Percentiles rank a stretch among this genome's conserved stretches.
Conservation (phyloP, 176 grass and related monocot species). For the Bromus sterilis region DNA sequence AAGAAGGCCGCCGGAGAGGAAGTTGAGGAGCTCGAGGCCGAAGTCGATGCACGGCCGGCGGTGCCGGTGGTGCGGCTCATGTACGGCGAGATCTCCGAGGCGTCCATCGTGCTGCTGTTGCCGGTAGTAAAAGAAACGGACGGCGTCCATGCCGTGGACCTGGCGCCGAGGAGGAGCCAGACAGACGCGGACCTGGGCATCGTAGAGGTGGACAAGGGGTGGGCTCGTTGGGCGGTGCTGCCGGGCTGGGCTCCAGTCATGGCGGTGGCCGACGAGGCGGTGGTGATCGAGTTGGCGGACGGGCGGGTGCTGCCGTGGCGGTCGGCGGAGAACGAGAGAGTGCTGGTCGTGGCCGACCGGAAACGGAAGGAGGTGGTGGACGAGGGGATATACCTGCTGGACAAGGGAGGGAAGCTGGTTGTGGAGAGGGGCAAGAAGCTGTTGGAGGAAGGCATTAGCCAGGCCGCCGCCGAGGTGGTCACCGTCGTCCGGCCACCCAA, state of each 20-base stretch:
- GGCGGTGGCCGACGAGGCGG: conserved; percentile 31
- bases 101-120: conserved; percentile 57
- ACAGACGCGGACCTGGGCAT: conserved; percentile 53
- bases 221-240: conserved; percentile 68
- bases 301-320: conserved; percentile 44
- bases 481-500: conserved; percentile 65
- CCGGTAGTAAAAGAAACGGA: conserved; percentile 51
- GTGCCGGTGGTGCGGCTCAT: conserved; percentile 53
- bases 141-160: conserved; percentile 36
- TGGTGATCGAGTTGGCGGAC: conserved; percentile 76
- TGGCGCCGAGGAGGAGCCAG: conserved; percentile 44
- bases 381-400: conserved; percentile 50
- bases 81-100: conserved; percentile 65
- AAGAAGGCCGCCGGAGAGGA: conserved; percentile 30
- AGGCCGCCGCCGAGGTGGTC: conserved; percentile 38
- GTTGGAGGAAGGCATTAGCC: conserved; percentile 20
- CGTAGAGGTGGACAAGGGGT: conserved; percentile 65
- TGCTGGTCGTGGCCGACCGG: conserved; percentile 59
- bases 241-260: conserved; percentile 67
- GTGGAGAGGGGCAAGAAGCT: conserved; percentile 64
- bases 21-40: conserved; percentile 12
- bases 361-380: conserved; percentile 39
- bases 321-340: conserved; percentile 32
- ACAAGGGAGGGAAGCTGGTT: conserved; percentile 51
- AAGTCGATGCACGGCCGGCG: not conserved